phyloP scores from a whole-genome alignment of 1,139 yeast genomes.

The Kluyveromyces sp. region DNA sequence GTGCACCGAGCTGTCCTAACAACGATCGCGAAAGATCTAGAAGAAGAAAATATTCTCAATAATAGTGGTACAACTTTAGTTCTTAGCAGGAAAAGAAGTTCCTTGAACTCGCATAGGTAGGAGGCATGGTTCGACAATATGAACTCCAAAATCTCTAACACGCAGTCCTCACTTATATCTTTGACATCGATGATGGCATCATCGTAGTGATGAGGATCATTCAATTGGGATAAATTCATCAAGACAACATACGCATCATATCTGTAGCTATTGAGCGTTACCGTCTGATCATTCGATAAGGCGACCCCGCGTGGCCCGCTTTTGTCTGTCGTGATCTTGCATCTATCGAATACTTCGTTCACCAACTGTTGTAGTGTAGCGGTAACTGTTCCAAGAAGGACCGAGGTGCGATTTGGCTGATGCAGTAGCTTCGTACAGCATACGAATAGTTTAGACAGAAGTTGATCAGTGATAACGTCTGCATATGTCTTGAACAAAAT shows the following conservation, averaged over 20 bases:
- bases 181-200: conserved; percentile 48
- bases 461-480: conserved; percentile 45
- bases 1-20: conserved; percentile 71
- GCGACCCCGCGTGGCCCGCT: conserved; percentile 30
- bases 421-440: conserved; percentile 66
- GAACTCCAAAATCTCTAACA: conserved; percentile 75
- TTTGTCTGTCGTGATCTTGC: conserved; percentile 33
- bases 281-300: conserved; percentile 40
- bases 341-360: conserved; percentile 66
- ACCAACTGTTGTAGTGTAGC: conserved; percentile 88
- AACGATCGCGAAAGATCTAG: conserved; percentile 57
- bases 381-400: conserved; percentile 84
- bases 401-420: conserved; percentile 58
- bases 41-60: conserved; percentile 56
- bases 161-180: conserved; percentile 57
- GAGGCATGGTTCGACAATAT: conserved; percentile 45
- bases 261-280: conserved; percentile 46
- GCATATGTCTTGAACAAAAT: conserved; percentile 61
- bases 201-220: conserved; percentile 45
- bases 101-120: conserved; percentile 53
- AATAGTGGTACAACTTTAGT: conserved; percentile 68
- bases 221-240: conserved; percentile 60
- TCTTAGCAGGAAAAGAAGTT: conserved; percentile 58
- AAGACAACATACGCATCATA: conserved; percentile 66
- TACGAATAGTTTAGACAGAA: conserved; percentile 51